Evolutionary conservation across 176 grass and related monocot genomes (phyloP), one percentile per base, ranked within the genome.

Genomic region (Cenchrus purpureus): DNA sequence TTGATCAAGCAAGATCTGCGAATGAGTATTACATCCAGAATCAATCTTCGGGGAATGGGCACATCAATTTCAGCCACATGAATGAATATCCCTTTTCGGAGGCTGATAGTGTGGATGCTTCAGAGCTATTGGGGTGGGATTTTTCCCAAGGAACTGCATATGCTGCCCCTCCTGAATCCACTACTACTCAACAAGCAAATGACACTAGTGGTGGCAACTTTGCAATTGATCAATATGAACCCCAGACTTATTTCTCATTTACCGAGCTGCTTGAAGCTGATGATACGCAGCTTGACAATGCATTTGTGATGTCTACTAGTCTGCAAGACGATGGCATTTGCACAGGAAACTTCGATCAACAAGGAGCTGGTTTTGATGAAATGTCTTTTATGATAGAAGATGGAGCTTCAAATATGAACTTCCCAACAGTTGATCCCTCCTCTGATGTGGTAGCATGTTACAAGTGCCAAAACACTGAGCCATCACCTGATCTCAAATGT

Each of bases 161-260:
- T 66, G 83, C 74, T 44, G 58, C 63, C 17, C 50, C 77, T 73
- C 8, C 84, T 62, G 82, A 84, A 60, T 52, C 59, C 11, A 50
- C 34, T 63, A 32, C 58, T 71, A 86, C 34, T 68, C 83, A 79
- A 43, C 83, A 84, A 75, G 84, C 80, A 80, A 81, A 86, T 84
- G 88, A 88, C 25, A 69, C 72, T 49, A 86, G 74, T 11, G 43
- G 79, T 88, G 77, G 85, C 22, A 90, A 87, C 76, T 62, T 71
- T 50, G 89, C 55, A 48, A 55, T 31, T 22, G 76, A 77, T 1
- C 83, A 95, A 64, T 95, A 84, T 72, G 93, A 92, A 64, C 90
- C 90, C 0, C 90, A 95, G 22, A 95, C 93, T 57, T 95, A 88
- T 79, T 95, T 92, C 83, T 95, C 90, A 16, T 95, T 92, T 76